phyloP scores from a whole-genome alignment of 495 filamentous ascomycete genomes.

The Neurospora hispaniola region DNA sequence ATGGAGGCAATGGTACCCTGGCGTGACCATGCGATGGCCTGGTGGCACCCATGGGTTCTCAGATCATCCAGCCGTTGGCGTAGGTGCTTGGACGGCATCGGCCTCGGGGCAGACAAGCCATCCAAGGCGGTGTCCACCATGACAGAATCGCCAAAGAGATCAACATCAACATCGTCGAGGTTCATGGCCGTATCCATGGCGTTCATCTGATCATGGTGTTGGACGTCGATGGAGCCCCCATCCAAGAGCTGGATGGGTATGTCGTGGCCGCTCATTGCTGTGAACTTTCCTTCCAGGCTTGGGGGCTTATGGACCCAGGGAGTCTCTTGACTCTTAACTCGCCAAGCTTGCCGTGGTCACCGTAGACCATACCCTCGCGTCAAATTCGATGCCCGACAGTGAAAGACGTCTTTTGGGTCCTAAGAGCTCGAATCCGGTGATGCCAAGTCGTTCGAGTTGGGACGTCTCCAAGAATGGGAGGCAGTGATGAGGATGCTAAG shows the following conservation, averaged over 20 bases:
- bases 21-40: constrained; percentile 86
- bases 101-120: constrained; percentile 26
- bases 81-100: constrained; percentile 52
- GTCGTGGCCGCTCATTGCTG: constrained; percentile 19
- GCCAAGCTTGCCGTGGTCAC: background rate
- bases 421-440: background rate
- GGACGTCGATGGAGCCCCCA: constrained; percentile 5
- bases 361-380: background rate
- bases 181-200: constrained; percentile 29
- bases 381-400: background rate
- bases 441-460: background rate
- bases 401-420: background rate
- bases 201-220: constrained; percentile 8
- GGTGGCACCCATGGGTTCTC: constrained; percentile 65
- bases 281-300: background rate
- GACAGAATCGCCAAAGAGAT: constrained; percentile 66
- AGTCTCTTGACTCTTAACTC: background rate
- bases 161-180: constrained; percentile 60
- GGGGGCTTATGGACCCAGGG: background rate
- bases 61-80: constrained; percentile 69
- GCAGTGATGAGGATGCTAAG: background rate
- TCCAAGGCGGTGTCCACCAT: constrained; percentile 36
- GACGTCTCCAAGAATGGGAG: background rate
- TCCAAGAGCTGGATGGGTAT: constrained; percentile 28
- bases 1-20: constrained; percentile 80